Base-by-base conservation (phyloP, 2,329 filamentous ascomycete species). In the Apiospora sp. region DNA sequence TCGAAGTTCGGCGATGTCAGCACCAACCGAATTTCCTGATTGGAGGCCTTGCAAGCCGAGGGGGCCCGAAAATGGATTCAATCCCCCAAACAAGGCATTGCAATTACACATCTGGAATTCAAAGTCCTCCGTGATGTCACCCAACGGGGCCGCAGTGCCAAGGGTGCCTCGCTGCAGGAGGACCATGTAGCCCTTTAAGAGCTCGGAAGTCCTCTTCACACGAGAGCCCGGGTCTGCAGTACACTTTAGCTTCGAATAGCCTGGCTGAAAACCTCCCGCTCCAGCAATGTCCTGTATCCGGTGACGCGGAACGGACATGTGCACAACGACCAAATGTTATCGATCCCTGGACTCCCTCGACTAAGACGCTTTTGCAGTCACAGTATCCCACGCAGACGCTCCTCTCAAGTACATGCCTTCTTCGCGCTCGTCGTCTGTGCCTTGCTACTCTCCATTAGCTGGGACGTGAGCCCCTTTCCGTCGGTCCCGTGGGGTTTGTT, bases 301-400 rank as follows among this genome's bases (percentile, higher is more conserved):
- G 58, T 64, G 12, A 41, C 8, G 41, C 58, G 19, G 22, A 37
- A 64, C 58, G 12, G 34, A 41, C 34, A 64, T 41, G 58, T 24
- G 34, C 19, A 41, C 58, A 64, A n/a, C 58, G 58, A 64, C 19
- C 30, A 64, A 64, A 64, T 64, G 58, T 34, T 64, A 37, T 41
- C 41, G 58, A 64, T 64, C 41, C 10, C 58, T 37, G 58, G 58
- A 41, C 19, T 64, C 34, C 58, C 58, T 41, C 34, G 58, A 41
- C 6, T 37, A n/a, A n/a, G 58, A 41, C 58, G 58, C 19, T 37
- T n/a, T 5, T 64, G 30, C 22, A 41, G 58, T 41, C 58, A n/a
- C 1, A 19, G 58, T 12, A 5, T 64, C 22, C 30, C 58, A 1
- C 58, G 58, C 34, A n/a, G 58, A 14, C 34, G 58, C 58, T 41